Conservation (phyloP, 2,329 filamentous ascomycete species). For the Tothia fuscella region DNA sequence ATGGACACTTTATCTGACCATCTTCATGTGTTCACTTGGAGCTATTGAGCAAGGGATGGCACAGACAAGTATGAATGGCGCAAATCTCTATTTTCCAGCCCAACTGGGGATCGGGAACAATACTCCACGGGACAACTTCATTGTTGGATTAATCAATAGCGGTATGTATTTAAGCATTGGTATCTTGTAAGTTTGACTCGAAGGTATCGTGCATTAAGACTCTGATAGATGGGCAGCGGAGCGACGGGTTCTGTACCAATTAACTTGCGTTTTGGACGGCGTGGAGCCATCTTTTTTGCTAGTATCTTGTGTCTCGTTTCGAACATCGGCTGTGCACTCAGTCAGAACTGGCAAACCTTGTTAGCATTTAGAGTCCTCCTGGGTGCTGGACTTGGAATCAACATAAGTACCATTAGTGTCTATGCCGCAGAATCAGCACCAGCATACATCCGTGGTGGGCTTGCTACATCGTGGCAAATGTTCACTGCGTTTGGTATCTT, state of each 20-base stretch:
- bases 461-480: constrained; percentile 77
- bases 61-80: constrained; percentile 9
- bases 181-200: constrained; percentile 11
- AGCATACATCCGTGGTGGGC: constrained; percentile 27
- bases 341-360: background rate
- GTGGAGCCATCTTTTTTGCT: background rate
- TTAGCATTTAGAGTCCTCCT: background rate
- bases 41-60: constrained; percentile 7
- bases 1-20: constrained; percentile 2
- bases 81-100: constrained; percentile 1
- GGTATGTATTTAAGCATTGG: background rate
- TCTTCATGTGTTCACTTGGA: constrained; percentile 1
- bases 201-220: constrained; percentile 1
- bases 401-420: background rate
- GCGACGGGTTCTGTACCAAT: background rate
- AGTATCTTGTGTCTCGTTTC: background rate
- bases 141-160: constrained; percentile 11
- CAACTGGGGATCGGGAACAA: constrained; percentile 7
- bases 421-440: constrained; percentile 6
- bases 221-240: background rate
- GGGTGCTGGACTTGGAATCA: constrained; percentile 1
- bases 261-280: background rate
- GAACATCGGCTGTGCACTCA: background rate
- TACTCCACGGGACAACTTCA: background rate
- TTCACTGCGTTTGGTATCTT: constrained; percentile 35